Evolutionary conservation across 73 alveolate genomes (phyloP).

Genomic region (Breviolum minutum): DNA sequence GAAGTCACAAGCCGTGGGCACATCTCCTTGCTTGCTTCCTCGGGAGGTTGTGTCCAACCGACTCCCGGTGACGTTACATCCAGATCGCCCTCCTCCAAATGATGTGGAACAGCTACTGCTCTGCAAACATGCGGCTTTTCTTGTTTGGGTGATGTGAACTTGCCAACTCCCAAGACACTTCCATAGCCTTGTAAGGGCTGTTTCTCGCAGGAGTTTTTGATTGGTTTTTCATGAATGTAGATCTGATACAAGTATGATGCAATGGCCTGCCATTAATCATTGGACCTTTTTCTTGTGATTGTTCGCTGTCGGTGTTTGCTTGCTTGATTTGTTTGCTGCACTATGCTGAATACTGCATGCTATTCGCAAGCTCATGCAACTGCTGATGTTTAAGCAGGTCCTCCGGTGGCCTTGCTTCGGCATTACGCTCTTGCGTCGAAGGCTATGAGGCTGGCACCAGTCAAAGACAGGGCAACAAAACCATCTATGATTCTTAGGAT

Average conservation of each 20-base stretch:
- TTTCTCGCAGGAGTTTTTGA: neutral
- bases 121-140: neutral
- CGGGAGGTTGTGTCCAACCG: constrained; percentile 93
- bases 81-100: constrained; percentile 87
- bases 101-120: constrained; percentile 48
- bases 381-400: constrained; percentile 3
- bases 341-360: neutral
- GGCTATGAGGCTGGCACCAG: constrained; percentile 28
- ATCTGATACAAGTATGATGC: no score
- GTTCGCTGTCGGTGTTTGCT: no score
- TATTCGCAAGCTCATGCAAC: neutral
- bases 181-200: neutral
- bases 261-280: no score
- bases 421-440: constrained; percentile 54
- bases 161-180: neutral
- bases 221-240: neutral
- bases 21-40: neutral
- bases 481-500: no score
- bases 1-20: neutral
- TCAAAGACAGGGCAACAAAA: neutral
- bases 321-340: no score
- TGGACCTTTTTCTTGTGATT: no score
- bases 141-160: neutral
- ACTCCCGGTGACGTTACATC: constrained; percentile 71
- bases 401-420: constrained; percentile 86